These are phyloP conservation scores for Exophiala oligosperma DNA, from an alignment of 2,329 filamentous ascomycete species.

Conservation along the genomic window DNA sequence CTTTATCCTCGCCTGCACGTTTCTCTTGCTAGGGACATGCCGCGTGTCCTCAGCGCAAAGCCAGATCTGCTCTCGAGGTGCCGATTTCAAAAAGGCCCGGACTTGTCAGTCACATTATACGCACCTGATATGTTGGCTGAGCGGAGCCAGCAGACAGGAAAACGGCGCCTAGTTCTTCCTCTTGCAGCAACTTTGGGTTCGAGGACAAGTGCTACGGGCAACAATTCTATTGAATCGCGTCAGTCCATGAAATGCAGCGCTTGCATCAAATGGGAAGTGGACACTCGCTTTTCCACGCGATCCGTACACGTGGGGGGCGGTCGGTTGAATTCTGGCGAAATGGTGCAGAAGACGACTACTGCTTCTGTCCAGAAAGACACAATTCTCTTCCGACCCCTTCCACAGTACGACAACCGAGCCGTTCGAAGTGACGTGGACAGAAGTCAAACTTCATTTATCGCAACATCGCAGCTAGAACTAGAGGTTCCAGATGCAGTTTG, in stretches of 20 bases:
- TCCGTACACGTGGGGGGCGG: background rate
- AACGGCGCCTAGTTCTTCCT: slow-evolving; percentile 16
- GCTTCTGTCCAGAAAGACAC: slow-evolving; percentile 17
- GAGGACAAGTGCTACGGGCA: background rate
- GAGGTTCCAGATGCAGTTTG: slow-evolving; percentile 19
- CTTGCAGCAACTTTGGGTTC: slow-evolving; percentile 16
- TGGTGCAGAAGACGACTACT: slow-evolving; percentile 11
- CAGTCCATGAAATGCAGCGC: slow-evolving; percentile 22
- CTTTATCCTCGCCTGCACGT: slow-evolving; percentile 14
- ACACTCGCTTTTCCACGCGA: slow-evolving; percentile 13
- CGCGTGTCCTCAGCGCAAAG: slow-evolving; percentile 14
- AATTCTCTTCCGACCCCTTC: slow-evolving; percentile 21
- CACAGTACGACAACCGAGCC: slow-evolving; percentile 8
- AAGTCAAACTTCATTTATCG: slow-evolving; percentile 7
- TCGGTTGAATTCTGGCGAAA: slow-evolving; percentile 2
- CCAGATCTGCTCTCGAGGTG: slow-evolving; percentile 20
- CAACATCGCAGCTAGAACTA: slow-evolving; percentile 20
- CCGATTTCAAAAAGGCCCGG: slow-evolving; percentile 15
- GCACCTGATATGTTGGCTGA: slow-evolving; percentile 10
- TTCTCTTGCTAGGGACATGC: background rate
- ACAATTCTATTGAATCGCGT: slow-evolving; percentile 7
- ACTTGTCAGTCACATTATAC: slow-evolving; percentile 13
- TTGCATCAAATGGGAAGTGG: slow-evolving; percentile 18
- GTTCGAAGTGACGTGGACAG: background rate
- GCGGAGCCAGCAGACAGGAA: slow-evolving; percentile 1